phyloP scores from a whole-genome alignment of 306 rosid genomes.

The Quercus bicolor region DNA sequence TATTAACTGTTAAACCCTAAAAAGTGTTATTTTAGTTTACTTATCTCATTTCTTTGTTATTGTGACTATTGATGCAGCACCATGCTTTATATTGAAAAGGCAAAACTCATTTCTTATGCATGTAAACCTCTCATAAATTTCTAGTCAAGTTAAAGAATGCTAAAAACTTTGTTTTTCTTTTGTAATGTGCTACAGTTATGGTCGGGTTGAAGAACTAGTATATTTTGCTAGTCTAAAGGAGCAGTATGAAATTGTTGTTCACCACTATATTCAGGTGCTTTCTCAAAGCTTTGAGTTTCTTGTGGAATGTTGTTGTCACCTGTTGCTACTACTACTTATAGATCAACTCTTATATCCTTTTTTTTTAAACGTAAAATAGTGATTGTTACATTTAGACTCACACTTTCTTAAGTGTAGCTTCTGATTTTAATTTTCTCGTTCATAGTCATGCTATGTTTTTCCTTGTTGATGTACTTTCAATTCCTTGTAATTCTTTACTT shows the following conservation, averaged over 20 bases:
- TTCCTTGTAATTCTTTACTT: not conserved
- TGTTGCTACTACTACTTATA: not conserved
- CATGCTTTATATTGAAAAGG: not conserved
- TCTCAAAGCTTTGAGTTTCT: not conserved
- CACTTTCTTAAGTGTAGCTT: too few relatives aligned
- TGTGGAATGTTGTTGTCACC: not conserved
- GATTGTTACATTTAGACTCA: too few relatives aligned
- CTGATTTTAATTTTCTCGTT: not conserved
- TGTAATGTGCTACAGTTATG: slow-evolving; percentile 70
- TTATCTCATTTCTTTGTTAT: not conserved
- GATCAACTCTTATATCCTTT: not conserved
- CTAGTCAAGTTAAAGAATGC: slow-evolving; percentile 16
- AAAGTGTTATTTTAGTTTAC: not conserved
- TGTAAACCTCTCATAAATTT: slow-evolving; percentile 14
- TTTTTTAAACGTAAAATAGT: too few relatives aligned
- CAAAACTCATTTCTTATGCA: not conserved
- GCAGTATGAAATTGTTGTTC: slow-evolving; percentile 92
- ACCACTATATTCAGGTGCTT: slow-evolving; percentile 89
- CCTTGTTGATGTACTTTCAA: not conserved
- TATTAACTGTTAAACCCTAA: not conserved
- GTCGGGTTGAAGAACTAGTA: slow-evolving; percentile 91
- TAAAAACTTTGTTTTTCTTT: slow-evolving; percentile 12
- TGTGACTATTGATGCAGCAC: not conserved
- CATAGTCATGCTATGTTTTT: slow-evolving; percentile 4
- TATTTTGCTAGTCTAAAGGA: slow-evolving; percentile 92